Percentiles rank a stretch among this genome's conserved stretches.
phyloP scores from a whole-genome alignment of 192 early-diverging fungal species.

The Coemansia sp. region DNA sequence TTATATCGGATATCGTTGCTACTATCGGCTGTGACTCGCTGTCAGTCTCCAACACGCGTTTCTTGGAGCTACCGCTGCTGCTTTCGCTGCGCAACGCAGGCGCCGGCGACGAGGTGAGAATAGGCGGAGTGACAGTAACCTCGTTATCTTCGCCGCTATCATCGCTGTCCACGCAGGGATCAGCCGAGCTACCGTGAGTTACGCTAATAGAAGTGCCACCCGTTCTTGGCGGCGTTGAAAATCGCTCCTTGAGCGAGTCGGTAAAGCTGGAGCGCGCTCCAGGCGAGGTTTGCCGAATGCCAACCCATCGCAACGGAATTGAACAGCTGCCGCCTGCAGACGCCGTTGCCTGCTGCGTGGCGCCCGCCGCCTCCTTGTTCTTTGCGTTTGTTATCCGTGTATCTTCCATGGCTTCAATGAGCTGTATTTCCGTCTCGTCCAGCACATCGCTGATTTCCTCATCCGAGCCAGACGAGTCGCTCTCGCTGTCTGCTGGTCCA shows the following conservation, averaged over 20 bases:
- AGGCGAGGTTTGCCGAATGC: slow-evolving; percentile 23
- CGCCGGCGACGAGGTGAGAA: not conserved
- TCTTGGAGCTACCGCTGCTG: not conserved
- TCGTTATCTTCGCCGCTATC: slow-evolving; percentile 1
- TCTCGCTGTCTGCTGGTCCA: slow-evolving; percentile 8
- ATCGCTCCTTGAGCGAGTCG: slow-evolving; percentile 49
- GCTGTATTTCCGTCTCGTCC: slow-evolving; percentile 52
- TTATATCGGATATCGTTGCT: not conserved
- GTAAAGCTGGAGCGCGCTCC: slow-evolving; percentile 19
- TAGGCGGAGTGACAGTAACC: not conserved
- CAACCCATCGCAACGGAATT: slow-evolving; percentile 28
- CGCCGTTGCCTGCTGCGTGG: slow-evolving; percentile 5
- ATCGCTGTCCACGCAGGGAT: slow-evolving; percentile 11
- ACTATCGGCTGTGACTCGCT: not conserved
- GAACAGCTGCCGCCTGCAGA: slow-evolving; percentile 1
- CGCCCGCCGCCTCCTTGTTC: slow-evolving; percentile 9
- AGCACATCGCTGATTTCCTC: slow-evolving; percentile 50
- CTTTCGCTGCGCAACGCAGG: not conserved
- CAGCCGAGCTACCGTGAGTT: not conserved
- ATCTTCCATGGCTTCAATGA: slow-evolving; percentile 54
- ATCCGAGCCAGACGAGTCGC: slow-evolving; percentile 35
- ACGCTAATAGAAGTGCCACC: slow-evolving; percentile 5
- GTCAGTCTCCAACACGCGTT: not conserved
- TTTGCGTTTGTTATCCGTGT: slow-evolving; percentile 33
- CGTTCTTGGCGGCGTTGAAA: slow-evolving; percentile 18